Evolutionary conservation across 768 basidiomycete species (phyloP).

Genomic region (Hygrocybe coccinea): DNA sequence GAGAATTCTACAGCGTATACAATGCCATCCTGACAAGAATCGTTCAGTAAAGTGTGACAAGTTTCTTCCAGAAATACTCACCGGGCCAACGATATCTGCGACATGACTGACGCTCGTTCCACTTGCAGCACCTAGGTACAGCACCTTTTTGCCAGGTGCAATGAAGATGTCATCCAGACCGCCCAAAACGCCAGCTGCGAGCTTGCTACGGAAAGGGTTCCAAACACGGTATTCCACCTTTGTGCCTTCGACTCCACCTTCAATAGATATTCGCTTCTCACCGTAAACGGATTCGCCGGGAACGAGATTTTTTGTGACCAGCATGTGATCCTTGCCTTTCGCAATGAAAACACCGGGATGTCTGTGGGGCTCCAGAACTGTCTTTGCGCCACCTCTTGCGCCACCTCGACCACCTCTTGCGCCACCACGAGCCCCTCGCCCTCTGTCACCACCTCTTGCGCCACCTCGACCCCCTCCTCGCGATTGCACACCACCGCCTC

Average conservation of each 20-base stretch:
- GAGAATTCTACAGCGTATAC: slow-evolving; percentile 99
- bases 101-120: slow-evolving; percentile 99
- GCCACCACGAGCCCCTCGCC: slow-evolving; percentile 47
- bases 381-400: slow-evolving; percentile 76
- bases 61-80: slow-evolving; percentile 34
- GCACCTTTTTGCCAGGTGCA: slow-evolving; percentile 88
- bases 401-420: slow-evolving; percentile 65
- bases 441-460: slow-evolving; percentile 41
- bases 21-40: slow-evolving; percentile 67
- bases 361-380: slow-evolving; percentile 90
- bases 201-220: slow-evolving; percentile 97
- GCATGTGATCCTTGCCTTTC: slow-evolving; percentile 92
- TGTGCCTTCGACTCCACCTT: slow-evolving; percentile 65
- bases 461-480: slow-evolving; percentile 42
- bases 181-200: slow-evolving; percentile 94
- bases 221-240: slow-evolving; percentile 98
- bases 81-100: slow-evolving; percentile 96
- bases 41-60: slow-evolving; percentile 6
- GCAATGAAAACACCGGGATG: slow-evolving; percentile 96
- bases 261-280: slow-evolving; percentile 93
- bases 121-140: slow-evolving; percentile 96
- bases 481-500: slow-evolving; percentile 37
- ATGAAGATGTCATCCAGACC: slow-evolving; percentile 94
- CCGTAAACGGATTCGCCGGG: slow-evolving; percentile 98
- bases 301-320: slow-evolving; percentile 97